A percentile compares a stretch with the other conserved stretches of the same genome.
Evolutionary conservation across 2,329 filamentous ascomycete genomes (phyloP).

Genomic region (Botrytis tulipae): DNA sequence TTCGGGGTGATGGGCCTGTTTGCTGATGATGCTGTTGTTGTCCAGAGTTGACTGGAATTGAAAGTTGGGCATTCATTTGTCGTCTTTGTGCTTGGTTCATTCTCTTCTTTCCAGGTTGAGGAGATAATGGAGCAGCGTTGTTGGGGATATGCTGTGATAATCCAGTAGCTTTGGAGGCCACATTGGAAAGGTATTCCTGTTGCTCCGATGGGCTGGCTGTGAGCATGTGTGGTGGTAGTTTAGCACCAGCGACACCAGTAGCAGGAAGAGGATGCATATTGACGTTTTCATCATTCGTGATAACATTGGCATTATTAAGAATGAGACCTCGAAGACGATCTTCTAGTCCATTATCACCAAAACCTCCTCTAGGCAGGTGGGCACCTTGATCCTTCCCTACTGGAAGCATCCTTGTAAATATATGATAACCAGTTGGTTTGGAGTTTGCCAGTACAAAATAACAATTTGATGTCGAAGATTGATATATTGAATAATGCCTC

Average conservation of each 20-base stretch:
- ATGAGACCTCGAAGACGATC: constrained; percentile 59
- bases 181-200: constrained; percentile 27
- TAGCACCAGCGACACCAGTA: constrained; percentile 21
- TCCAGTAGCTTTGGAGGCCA: background rate
- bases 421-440: background rate
- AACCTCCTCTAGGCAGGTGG: background rate
- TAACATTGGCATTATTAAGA: constrained; percentile 47
- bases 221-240: constrained; percentile 31
- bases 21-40: constrained; percentile 39
- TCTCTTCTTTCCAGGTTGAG: constrained; percentile 44
- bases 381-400: constrained; percentile 5
- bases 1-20: constrained; percentile 37
- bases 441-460: background rate
- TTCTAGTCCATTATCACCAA: constrained; percentile 45
- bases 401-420: constrained; percentile 17
- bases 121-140: constrained; percentile 6
- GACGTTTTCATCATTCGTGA: constrained; percentile 2
- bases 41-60: constrained; percentile 51
- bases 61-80: constrained; percentile 59
- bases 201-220: constrained; percentile 27
- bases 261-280: constrained; percentile 32
- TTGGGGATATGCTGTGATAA: constrained; percentile 28
- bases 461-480: background rate
- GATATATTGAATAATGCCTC: background rate
- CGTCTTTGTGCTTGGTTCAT: constrained; percentile 63